Conservation (phyloP, 768 basidiomycete genomes). For the Auricularia sp. region DNA sequence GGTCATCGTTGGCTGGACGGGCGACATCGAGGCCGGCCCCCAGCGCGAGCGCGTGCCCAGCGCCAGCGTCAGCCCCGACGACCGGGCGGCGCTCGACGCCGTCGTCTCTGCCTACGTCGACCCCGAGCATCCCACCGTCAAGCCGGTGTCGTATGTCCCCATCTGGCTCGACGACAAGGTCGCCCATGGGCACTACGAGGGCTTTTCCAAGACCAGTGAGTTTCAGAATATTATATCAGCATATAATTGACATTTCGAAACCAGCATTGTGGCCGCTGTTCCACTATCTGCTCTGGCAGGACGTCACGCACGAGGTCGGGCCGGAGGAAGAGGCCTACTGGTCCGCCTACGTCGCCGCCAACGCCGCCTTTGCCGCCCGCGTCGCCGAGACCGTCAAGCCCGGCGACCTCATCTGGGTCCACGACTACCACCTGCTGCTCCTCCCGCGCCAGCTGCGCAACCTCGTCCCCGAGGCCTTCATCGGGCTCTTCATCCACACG, state of each 20-base stretch:
- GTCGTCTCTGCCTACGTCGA: constrained; percentile 48
- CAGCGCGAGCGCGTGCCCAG: constrained; percentile 33
- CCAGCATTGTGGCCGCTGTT: constrained; percentile 93
- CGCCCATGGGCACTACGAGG: constrained; percentile 91
- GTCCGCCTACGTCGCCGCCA: constrained; percentile 70
- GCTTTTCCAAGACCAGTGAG: constrained; percentile 92
- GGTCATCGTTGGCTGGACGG: constrained; percentile 88
- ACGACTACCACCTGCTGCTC: constrained; percentile 93
- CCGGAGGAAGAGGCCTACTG: constrained; percentile 73
- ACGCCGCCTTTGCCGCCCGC: constrained; percentile 67
- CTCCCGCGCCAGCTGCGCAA: constrained; percentile 78
- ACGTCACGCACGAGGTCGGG: constrained; percentile 81
- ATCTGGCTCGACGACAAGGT: constrained; percentile 87
- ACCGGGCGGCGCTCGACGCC: constrained; percentile 55
- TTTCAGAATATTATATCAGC: constrained; percentile 7
- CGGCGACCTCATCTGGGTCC: constrained; percentile 90
- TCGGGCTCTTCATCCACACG: constrained; percentile 94
- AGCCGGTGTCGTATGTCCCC: constrained; percentile 68
- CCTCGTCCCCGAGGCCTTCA: constrained; percentile 46
- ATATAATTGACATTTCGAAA: not conserved
- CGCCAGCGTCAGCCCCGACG: constrained; percentile 44
- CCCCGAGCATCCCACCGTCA: constrained; percentile 19
- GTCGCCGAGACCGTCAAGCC: constrained; percentile 70
- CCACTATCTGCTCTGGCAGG: constrained; percentile 98
- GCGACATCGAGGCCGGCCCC: constrained; percentile 57